Evolutionary conservation across 257 asterid species (phyloP).

Genomic region (Lycium barbarum): DNA sequence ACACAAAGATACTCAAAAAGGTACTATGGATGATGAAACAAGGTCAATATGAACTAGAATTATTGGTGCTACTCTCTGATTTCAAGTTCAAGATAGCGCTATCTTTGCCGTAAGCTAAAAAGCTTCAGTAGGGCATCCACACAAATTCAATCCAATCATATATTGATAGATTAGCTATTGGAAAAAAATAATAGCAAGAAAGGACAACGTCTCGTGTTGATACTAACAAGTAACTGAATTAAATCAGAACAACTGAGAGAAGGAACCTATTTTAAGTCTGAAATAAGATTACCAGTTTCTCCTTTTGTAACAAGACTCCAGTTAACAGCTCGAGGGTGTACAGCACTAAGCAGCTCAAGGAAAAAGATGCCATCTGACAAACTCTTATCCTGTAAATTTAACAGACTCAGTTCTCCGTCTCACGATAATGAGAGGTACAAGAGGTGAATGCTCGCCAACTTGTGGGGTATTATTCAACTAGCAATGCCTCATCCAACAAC

Average conservation of each 20-base stretch:
- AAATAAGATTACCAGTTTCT: conserved; percentile 56
- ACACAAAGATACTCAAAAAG: background rate
- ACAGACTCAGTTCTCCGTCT: conserved; percentile 12
- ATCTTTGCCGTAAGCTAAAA: background rate
- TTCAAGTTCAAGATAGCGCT: background rate
- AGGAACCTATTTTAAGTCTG: conserved; percentile 27
- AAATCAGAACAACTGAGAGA: conserved; percentile 4
- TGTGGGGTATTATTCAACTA: background rate
- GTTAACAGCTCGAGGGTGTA: conserved; percentile 94
- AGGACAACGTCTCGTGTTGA: background rate
- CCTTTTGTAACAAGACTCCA: conserved; percentile 99
- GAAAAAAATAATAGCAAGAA: background rate
- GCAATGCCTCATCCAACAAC: background rate
- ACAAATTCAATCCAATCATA: background rate
- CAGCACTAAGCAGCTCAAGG: conserved; percentile 95
- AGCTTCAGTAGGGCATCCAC: background rate
- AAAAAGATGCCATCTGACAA: conserved; percentile 85
- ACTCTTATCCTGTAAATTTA: conserved; percentile 75
- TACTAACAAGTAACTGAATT: background rate
- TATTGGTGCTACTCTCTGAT: background rate
- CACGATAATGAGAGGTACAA: background rate
- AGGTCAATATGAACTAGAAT: background rate
- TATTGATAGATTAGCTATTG: background rate
- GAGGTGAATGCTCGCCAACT: background rate
- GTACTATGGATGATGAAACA: background rate